Percentiles rank a stretch among this genome's conserved stretches.
These are phyloP conservation scores for Begonia peltatifolia DNA, from an alignment of 306 rosid genomes.

Conservation along the genomic window DNA sequence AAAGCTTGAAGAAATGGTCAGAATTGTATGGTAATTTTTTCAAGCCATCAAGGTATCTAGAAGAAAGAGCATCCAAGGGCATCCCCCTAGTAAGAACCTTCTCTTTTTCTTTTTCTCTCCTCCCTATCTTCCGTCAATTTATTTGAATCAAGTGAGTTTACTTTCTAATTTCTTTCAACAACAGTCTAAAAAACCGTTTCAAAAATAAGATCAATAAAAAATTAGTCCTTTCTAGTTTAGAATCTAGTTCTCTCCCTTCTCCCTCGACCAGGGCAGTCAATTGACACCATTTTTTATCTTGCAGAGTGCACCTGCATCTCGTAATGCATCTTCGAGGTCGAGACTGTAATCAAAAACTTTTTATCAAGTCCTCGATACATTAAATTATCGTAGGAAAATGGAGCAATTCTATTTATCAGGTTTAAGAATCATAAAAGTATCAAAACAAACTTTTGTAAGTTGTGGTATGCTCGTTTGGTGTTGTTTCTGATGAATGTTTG, in stretches of 20 bases:
- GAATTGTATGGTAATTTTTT: slow-evolving; percentile 58
- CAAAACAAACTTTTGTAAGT: too few relatives aligned
- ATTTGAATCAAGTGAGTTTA: background rate
- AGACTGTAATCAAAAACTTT: slow-evolving; percentile 28
- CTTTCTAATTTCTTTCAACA: background rate
- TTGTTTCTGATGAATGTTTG: too few relatives aligned
- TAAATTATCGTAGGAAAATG: too few relatives aligned
- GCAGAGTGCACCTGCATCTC: slow-evolving; percentile 63
- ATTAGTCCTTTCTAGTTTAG: too few relatives aligned
- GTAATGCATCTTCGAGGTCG: slow-evolving; percentile 30
- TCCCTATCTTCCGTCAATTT: background rate
- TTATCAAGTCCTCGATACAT: too few relatives aligned
- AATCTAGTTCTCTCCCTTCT: too few relatives aligned
- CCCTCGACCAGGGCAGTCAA: too few relatives aligned
- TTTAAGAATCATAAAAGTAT: too few relatives aligned
- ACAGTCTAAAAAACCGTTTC: too few relatives aligned
- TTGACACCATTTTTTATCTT: slow-evolving; percentile 4
- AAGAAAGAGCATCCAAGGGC: slow-evolving; percentile 81
- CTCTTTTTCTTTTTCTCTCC: background rate
- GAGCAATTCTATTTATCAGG: too few relatives aligned
- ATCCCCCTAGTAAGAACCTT: slow-evolving; percentile 55
- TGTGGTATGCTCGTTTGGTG: too few relatives aligned
- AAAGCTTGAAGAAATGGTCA: slow-evolving; percentile 73
- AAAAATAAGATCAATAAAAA: too few relatives aligned
- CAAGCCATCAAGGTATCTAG: slow-evolving; percentile 79